These are phyloP conservation scores for Graphiopsis chlorocephala DNA, from an alignment of 2,329 filamentous ascomycete species.

Conservation along the genomic window DNA sequence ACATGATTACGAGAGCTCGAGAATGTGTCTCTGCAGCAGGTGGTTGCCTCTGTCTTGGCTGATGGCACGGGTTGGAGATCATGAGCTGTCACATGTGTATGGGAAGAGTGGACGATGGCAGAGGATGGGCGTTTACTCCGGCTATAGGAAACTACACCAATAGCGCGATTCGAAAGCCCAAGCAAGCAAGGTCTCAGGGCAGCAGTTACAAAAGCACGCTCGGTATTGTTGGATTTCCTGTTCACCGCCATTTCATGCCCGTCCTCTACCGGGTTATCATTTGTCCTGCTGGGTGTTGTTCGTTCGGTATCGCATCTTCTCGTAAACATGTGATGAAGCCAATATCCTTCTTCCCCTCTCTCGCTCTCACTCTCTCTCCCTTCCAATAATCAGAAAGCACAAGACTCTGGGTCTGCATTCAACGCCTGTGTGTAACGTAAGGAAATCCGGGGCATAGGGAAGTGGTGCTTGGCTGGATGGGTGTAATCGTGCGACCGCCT, in stretches of 20 bases:
- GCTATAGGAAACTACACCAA: slow-evolving; percentile 2
- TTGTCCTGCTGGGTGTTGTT: slow-evolving; percentile 9
- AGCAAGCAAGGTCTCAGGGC: not conserved
- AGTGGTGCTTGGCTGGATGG: slow-evolving; percentile 2
- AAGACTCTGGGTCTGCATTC: slow-evolving; percentile 7
- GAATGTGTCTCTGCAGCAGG: not conserved
- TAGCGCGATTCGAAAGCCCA: not conserved
- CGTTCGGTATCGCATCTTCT: slow-evolving; percentile 14
- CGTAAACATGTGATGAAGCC: slow-evolving; percentile 15
- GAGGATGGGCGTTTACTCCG: slow-evolving; percentile 4
- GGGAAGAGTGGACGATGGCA: not conserved
- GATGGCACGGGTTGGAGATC: not conserved
- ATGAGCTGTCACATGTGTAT: not conserved
- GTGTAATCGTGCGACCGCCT: slow-evolving; percentile 9
- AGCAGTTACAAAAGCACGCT: not conserved
- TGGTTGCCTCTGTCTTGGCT: not conserved
- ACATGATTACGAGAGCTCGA: not conserved
- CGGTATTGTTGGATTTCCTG: not conserved
- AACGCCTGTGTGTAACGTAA: slow-evolving; percentile 17
- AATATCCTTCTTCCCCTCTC: slow-evolving; percentile 1
- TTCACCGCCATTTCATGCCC: slow-evolving; percentile 16
- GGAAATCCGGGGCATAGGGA: slow-evolving; percentile 12
- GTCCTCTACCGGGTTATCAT: slow-evolving; percentile 1
- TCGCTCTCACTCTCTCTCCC: not conserved
- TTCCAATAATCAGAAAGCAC: slow-evolving; percentile 9